Conservation (phyloP, 1,139 yeast genomes). For the Geotrichum bryndzae region DNA sequence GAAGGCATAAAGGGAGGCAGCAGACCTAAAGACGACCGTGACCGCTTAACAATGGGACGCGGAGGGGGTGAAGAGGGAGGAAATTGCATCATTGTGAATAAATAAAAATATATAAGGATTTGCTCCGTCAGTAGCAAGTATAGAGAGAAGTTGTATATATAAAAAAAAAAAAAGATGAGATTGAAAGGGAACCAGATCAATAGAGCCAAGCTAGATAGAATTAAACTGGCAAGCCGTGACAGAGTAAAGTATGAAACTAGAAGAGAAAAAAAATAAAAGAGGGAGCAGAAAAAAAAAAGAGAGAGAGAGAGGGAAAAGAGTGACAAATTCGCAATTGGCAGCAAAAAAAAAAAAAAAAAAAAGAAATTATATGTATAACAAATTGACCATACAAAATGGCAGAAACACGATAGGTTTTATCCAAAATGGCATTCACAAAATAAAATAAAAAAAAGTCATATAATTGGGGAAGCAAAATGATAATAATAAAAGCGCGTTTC, state of each 20-base stretch:
- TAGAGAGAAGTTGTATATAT: background rate
- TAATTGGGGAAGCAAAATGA: background rate
- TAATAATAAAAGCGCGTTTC: background rate
- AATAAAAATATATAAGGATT: background rate
- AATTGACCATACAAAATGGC: too few relatives aligned
- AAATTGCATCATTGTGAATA: slow-evolving; percentile 9
- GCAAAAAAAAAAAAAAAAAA: background rate
- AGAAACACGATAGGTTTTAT: too few relatives aligned
- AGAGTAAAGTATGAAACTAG: background rate
- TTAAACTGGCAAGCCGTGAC: background rate
- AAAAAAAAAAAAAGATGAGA: background rate
- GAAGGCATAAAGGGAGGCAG: slow-evolving; percentile 11
- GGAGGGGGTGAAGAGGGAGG: slow-evolving; percentile 22
- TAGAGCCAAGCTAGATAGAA: background rate
- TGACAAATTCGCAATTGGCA: background rate
- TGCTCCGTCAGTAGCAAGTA: background rate
- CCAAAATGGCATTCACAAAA: background rate
- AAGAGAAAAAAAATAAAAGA: background rate
- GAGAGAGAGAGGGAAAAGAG: background rate
- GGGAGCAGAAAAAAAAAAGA: background rate
- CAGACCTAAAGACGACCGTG: background rate
- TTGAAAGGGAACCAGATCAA: background rate
- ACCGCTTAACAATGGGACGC: background rate
- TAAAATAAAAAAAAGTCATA: background rate
- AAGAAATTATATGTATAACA: too few relatives aligned